Evolutionary conservation across 23 red algal species (phyloP).

Genomic region (Porphyridium purpureum): DNA sequence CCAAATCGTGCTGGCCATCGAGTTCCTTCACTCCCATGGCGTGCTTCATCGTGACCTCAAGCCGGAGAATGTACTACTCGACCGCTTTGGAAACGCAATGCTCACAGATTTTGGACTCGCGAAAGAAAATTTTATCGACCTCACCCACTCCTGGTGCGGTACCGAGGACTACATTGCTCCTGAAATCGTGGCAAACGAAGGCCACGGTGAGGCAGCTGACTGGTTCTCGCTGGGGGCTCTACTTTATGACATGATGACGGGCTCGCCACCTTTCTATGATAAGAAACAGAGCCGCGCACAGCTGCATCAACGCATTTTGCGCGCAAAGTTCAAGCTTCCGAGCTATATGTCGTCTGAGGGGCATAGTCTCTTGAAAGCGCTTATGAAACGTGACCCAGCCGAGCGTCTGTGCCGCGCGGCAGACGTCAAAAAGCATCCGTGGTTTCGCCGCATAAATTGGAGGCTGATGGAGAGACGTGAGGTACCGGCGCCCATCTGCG

Average conservation of each 20-base stretch:
- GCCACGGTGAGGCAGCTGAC: slow-evolving; percentile 59
- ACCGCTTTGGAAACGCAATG: slow-evolving; percentile 56
- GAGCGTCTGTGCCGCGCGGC: slow-evolving; percentile 41
- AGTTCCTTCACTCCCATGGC: slow-evolving; percentile 65
- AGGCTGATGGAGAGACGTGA: slow-evolving; percentile 15
- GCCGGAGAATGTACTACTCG: slow-evolving; percentile 92
- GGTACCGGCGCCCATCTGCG: slow-evolving; percentile 28
- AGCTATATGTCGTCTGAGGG: slow-evolving; percentile 53
- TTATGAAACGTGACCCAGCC: slow-evolving; percentile 48
- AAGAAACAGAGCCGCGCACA: slow-evolving; percentile 36
- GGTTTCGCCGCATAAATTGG: slow-evolving; percentile 51
- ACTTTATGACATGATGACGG: slow-evolving; percentile 81
- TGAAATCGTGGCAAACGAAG: slow-evolving; percentile 64
- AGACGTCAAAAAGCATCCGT: slow-evolving; percentile 35
- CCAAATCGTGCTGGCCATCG: slow-evolving; percentile 74
- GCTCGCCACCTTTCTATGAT: slow-evolving; percentile 79
- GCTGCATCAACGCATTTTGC: slow-evolving; percentile 74
- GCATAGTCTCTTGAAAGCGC: slow-evolving; percentile 41
- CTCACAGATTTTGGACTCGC: slow-evolving; percentile 91
- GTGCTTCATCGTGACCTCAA: slow-evolving; percentile 96
- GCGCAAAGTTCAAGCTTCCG: slow-evolving; percentile 64
- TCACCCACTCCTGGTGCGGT: slow-evolving; percentile 90
- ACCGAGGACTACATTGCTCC: slow-evolving; percentile 95
- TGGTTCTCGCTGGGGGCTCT: slow-evolving; percentile 80
- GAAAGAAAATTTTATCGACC: slow-evolving; percentile 20